phyloP scores from a whole-genome alignment of 202 grass and related monocot species.

The Bolboschoenoplectus hybrid region DNA sequence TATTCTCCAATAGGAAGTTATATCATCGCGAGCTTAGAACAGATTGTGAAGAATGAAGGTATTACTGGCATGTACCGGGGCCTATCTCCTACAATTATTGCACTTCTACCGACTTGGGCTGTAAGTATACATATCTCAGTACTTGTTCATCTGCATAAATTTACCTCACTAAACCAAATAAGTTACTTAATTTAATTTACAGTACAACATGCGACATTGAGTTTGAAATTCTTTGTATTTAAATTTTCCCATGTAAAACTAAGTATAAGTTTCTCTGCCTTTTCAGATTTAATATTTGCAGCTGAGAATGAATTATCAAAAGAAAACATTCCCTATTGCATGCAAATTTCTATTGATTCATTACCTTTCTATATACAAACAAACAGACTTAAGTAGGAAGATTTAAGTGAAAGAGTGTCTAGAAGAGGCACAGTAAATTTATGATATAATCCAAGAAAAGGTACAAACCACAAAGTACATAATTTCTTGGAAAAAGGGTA shows the following conservation, averaged over 20 bases:
- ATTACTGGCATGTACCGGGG: conserved; percentile 80
- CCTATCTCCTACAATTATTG: conserved; percentile 79
- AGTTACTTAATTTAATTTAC: background rate
- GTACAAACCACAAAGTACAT: background rate
- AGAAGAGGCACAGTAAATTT: conserved; percentile 11
- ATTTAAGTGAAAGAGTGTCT: background rate
- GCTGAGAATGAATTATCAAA: background rate
- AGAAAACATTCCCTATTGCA: background rate
- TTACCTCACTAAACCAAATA: background rate
- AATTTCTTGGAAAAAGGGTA: background rate
- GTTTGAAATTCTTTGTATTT: background rate
- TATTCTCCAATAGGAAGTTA: conserved; percentile 58
- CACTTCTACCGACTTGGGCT: conserved; percentile 83
- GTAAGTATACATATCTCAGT: conserved; percentile 54
- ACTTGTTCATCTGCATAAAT: background rate
- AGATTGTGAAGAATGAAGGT: conserved; percentile 84
- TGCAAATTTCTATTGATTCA: background rate
- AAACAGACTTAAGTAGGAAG: background rate
- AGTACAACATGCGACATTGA: background rate
- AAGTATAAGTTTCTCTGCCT: background rate
- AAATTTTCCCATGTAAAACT: background rate
- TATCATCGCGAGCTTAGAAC: conserved; percentile 72
- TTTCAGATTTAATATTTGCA: background rate
- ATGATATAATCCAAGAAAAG: conserved; percentile 2
- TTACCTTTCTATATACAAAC: conserved; percentile 24